phyloP scores from a whole-genome alignment of 352 stramenopile species.

The Pythium chondricola region DNA sequence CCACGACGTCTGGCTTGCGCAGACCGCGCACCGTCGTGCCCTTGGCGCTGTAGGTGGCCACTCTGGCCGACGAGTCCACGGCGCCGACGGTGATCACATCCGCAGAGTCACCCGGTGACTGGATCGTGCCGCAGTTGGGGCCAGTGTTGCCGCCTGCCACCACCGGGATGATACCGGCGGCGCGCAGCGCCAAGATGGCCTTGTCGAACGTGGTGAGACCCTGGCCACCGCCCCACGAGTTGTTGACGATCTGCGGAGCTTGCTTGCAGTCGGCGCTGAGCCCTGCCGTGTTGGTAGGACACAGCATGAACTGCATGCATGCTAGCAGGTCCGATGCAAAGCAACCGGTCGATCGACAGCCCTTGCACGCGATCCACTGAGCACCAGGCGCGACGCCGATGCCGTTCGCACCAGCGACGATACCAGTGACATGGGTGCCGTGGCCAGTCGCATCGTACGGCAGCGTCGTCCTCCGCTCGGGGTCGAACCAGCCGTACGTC shows the following conservation, averaged over 20 bases:
- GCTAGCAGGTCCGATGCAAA: conserved; percentile 35
- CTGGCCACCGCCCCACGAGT: conserved; percentile 49
- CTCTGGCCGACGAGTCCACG: neutral
- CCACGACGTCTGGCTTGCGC: conserved; percentile 23
- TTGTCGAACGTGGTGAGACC: conserved; percentile 10
- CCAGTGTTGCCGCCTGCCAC: conserved; percentile 11
- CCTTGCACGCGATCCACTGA: conserved; percentile 56
- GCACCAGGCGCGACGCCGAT: conserved; percentile 48
- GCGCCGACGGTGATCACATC: conserved; percentile 20
- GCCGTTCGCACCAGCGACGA: conserved; percentile 34
- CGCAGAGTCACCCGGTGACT: conserved; percentile 6
- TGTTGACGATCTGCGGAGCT: conserved; percentile 52
- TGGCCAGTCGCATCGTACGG: conserved; percentile 50
- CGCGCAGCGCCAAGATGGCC: conserved; percentile 14
- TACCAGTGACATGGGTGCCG: conserved; percentile 47
- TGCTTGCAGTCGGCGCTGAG: conserved; percentile 36
- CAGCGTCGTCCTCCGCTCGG: conserved; percentile 21
- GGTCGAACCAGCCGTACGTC: conserved; percentile 59
- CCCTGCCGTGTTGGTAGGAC: conserved; percentile 40
- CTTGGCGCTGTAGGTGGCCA: conserved; percentile 10
- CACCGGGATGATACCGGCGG: conserved; percentile 22
- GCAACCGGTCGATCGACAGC: conserved; percentile 33
- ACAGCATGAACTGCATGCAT: conserved; percentile 69
- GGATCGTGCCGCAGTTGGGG: conserved; percentile 5
- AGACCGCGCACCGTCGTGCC: conserved; percentile 1